These are phyloP conservation scores for Neoboletus subvelutipes DNA, from an alignment of 768 basidiomycete genomes.

Conservation along the genomic window DNA sequence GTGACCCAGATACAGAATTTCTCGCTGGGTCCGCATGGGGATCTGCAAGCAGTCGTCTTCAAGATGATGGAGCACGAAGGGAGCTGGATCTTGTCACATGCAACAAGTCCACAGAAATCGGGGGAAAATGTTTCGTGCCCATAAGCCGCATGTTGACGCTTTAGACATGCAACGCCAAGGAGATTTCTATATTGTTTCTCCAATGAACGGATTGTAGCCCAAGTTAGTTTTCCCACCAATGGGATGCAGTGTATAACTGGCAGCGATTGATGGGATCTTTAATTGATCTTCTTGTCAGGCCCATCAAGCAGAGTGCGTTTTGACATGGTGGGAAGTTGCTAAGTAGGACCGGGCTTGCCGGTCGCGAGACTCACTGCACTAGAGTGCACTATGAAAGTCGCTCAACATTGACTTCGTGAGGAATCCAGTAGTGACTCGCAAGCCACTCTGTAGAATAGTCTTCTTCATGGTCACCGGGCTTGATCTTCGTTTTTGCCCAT, in stretches of 20 bases:
- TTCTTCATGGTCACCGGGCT: too few relatives aligned
- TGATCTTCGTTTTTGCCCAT: not conserved
- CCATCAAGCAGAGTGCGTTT: not conserved
- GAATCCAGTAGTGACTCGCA: not conserved
- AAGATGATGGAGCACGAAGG: not conserved
- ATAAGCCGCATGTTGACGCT: not conserved
- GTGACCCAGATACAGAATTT: not conserved
- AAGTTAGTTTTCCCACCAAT: not conserved
- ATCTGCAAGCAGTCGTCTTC: not conserved
- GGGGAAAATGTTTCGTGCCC: not conserved
- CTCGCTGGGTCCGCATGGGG: too few relatives aligned
- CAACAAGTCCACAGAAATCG: not conserved
- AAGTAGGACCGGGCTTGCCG: not conserved
- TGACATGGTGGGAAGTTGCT: not conserved
- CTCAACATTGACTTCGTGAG: not conserved
- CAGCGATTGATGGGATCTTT: not conserved
- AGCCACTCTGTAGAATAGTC: not conserved
- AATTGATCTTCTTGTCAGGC: not conserved
- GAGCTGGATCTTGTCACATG: not conserved
- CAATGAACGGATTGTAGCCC: not conserved
- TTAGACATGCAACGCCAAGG: not conserved
- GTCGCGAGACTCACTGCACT: not conserved
- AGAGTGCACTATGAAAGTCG: not conserved
- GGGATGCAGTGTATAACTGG: not conserved
- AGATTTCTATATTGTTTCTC: not conserved